These are phyloP conservation scores for Penicillium pulvis DNA, from an alignment of 495 filamentous ascomycete species.

Conservation along the genomic window DNA sequence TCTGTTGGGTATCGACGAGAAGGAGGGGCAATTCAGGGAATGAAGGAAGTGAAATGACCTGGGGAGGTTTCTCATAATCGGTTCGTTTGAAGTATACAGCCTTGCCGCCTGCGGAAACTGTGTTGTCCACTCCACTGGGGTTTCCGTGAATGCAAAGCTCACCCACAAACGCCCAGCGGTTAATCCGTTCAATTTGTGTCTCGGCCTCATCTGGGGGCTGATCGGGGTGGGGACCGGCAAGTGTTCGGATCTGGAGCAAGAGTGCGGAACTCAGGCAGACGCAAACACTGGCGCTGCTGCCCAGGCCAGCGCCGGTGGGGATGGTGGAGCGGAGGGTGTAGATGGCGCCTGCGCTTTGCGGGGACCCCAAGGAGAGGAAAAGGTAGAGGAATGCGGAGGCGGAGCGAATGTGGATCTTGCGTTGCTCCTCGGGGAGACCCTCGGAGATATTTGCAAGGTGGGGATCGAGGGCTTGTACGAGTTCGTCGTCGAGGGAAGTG, in stretches of 20 bases:
- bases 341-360: conserved; percentile 72
- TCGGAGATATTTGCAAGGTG: conserved; percentile 70
- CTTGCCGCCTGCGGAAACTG: conserved; percentile 89
- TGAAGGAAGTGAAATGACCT: conserved; percentile 72
- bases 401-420: conserved; percentile 78
- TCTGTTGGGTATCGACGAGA: conserved; percentile 81
- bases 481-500: conserved; percentile 77
- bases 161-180: conserved; percentile 94
- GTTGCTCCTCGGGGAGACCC: conserved; percentile 59
- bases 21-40: conserved; percentile 91
- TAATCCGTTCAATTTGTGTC: conserved; percentile 88
- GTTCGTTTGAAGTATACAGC: conserved; percentile 84
- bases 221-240: conserved; percentile 86
- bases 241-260: conserved; percentile 81
- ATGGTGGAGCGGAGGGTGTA: conserved; percentile 95
- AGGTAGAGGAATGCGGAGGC: conserved; percentile 90
- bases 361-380: conserved; percentile 82
- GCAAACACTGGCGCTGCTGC: conserved; percentile 88
- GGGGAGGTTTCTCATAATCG: conserved; percentile 76
- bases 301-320: conserved; percentile 87
- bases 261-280: conserved; percentile 89
- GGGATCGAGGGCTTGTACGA: conserved; percentile 75
- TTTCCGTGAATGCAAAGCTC: conserved; percentile 98
- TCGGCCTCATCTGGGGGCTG: conserved; percentile 80
- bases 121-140: conserved; percentile 96